Evolutionary conservation across 257 asterid species (phyloP).

Genomic region (Nicotiana sylvestris): DNA sequence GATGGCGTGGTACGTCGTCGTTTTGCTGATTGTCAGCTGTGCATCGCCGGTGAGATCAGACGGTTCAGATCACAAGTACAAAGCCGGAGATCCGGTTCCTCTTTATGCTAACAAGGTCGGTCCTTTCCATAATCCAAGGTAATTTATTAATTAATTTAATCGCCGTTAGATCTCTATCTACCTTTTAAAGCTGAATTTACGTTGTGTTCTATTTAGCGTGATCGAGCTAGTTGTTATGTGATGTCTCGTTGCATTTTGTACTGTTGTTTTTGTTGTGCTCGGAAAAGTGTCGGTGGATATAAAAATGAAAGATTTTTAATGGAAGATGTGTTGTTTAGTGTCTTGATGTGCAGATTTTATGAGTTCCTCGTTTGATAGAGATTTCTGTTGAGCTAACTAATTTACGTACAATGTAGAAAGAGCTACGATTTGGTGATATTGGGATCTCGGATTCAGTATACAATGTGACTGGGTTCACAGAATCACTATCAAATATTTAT

Average conservation of each 20-base stretch:
- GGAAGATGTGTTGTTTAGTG: background rate
- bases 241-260: background rate
- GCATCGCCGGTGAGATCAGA: conserved; percentile 50
- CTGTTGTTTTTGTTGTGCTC: background rate
- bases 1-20: conserved; percentile 25
- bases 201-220: background rate
- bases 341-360: too few relatives aligned
- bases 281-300: background rate
- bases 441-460: background rate
- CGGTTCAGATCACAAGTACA: conserved; percentile 77
- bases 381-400: background rate
- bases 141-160: background rate
- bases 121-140: conserved; percentile 92
- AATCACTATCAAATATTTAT: too few relatives aligned
- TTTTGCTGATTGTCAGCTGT: conserved; percentile 21
- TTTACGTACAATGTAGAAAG: background rate
- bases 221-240: background rate
- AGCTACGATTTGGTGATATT: background rate
- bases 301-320: background rate
- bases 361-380: background rate
- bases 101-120: conserved; percentile 89
- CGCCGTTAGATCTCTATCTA: background rate
- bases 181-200: background rate
- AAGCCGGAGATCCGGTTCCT: conserved; percentile 68
- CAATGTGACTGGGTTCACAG: too few relatives aligned